Conservation (phyloP, 2,329 filamentous ascomycete species). For the Apiospora malaysiana region DNA sequence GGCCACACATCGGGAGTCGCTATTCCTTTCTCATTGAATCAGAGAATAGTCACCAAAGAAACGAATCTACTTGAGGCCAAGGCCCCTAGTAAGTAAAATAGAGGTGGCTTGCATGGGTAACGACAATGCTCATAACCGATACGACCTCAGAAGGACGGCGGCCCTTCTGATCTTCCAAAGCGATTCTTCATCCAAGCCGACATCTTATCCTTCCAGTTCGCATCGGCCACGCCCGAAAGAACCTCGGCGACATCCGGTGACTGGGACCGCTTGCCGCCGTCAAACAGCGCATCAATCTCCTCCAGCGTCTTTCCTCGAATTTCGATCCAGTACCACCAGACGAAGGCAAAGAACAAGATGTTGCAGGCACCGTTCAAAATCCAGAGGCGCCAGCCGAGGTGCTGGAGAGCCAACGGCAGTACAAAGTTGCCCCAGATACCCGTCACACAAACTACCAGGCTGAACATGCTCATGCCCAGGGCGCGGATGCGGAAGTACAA, state of each 20-base stretch:
- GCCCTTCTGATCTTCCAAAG: not conserved
- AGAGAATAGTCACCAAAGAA: no score
- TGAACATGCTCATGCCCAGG: conserved; percentile 44
- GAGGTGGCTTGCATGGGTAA: not conserved
- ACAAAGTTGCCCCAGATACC: conserved; percentile 30
- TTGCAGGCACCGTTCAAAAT: conserved; percentile 34
- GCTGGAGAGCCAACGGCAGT: conserved; percentile 30
- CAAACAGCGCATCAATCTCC: conserved; percentile 30
- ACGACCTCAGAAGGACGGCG: not conserved
- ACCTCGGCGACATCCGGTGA: conserved; percentile 24
- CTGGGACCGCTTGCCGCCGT: conserved; percentile 23
- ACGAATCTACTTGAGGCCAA: no score
- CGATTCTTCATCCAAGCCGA: not conserved
- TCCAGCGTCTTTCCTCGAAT: conserved; percentile 31
- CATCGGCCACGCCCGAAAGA: not conserved
- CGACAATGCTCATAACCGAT: not conserved
- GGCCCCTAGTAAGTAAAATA: no score
- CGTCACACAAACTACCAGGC: conserved; percentile 22
- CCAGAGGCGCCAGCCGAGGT: conserved; percentile 34
- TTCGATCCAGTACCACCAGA: conserved; percentile 32
- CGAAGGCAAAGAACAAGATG: conserved; percentile 28
- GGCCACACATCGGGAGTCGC: no score
- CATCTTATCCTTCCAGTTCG: not conserved
- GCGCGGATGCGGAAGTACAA: conserved; percentile 37
- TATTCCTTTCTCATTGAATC: no score